phyloP scores from a whole-genome alignment of 768 basidiomycete genomes.

The Sporobolomyces roseus region DNA sequence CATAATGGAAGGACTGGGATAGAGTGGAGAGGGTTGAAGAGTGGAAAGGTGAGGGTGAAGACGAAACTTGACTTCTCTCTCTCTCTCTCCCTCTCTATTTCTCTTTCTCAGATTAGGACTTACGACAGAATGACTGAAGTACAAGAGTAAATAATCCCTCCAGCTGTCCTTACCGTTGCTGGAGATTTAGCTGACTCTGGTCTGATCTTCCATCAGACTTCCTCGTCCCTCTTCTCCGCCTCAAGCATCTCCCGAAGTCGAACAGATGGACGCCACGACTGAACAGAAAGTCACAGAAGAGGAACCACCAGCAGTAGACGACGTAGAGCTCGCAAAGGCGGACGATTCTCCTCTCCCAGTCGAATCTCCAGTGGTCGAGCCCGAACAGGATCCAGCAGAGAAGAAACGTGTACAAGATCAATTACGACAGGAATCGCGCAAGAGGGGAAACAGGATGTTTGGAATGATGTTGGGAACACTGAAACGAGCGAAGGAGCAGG shows the following conservation, averaged over 20 bases:
- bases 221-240: too few relatives aligned
- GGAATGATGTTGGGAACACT: slow-evolving; percentile 36
- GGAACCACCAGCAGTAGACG: not conserved
- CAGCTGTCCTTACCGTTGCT: not conserved
- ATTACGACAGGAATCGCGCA: slow-evolving; percentile 6
- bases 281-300: too few relatives aligned
- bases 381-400: not conserved
- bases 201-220: too few relatives aligned
- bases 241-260: too few relatives aligned
- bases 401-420: slow-evolving; percentile 16
- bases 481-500: slow-evolving; percentile 25
- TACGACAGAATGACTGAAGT: not conserved
- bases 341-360: not conserved
- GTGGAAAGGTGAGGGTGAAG: not conserved
- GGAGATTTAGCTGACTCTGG: too few relatives aligned
- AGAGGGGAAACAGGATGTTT: slow-evolving; percentile 30
- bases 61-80: not conserved
- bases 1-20: not conserved
- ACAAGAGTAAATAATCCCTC: not conserved
- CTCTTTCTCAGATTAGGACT: too few relatives aligned
- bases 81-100: slow-evolving; percentile 1
- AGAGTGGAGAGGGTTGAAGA: not conserved
- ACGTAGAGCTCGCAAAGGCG: not conserved
- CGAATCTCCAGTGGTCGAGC: too few relatives aligned
- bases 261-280: too few relatives aligned